phyloP scores from a whole-genome alignment of 352 stramenopile genomes.

The Aphanomyces cochlioides region DNA sequence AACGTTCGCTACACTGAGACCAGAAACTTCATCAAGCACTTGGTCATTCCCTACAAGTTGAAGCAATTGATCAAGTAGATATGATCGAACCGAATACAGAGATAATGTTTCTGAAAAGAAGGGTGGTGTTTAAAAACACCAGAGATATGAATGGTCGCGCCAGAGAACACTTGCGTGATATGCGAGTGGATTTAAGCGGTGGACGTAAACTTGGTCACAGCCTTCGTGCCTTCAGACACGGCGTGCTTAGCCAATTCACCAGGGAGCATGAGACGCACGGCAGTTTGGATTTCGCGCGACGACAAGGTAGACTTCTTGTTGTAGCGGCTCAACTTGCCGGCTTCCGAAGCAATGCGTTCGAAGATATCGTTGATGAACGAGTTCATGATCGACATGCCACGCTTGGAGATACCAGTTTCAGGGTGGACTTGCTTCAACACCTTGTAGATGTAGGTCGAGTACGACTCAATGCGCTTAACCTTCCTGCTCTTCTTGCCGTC shows the following conservation, averaged over 20 bases:
- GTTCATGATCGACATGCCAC: conserved; percentile 98
- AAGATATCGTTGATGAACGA: conserved; percentile 99
- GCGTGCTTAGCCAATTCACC: conserved; percentile 97
- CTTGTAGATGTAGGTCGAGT: conserved; percentile 93
- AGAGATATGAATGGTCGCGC: conserved; percentile 33
- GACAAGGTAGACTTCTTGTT: conserved; percentile 99
- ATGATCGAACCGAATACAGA: neutral
- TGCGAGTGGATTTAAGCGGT: conserved; percentile 56
- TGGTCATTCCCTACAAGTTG: conserved; percentile 67
- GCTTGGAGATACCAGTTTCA: conserved; percentile 96
- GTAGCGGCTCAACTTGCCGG: conserved; percentile 94
- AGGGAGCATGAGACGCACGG: conserved; percentile 92
- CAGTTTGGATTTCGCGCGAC: conserved; percentile 96
- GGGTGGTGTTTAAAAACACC: conserved; percentile 88
- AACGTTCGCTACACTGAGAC: conserved; percentile 70
- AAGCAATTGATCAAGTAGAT: conserved; percentile 1
- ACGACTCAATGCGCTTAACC: conserved; percentile 80
- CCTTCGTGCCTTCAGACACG: conserved; percentile 97
- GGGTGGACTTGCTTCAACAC: conserved; percentile 94
- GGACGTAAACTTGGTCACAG: conserved; percentile 90
- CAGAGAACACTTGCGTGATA: neutral
- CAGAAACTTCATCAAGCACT: conserved; percentile 84
- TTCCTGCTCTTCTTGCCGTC: conserved; percentile 82
- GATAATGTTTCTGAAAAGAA: conserved; percentile 2
- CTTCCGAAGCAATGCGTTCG: conserved; percentile 95